phyloP scores from a whole-genome alignment of 208 protist species.

The Trypanosoma melophagium region DNA sequence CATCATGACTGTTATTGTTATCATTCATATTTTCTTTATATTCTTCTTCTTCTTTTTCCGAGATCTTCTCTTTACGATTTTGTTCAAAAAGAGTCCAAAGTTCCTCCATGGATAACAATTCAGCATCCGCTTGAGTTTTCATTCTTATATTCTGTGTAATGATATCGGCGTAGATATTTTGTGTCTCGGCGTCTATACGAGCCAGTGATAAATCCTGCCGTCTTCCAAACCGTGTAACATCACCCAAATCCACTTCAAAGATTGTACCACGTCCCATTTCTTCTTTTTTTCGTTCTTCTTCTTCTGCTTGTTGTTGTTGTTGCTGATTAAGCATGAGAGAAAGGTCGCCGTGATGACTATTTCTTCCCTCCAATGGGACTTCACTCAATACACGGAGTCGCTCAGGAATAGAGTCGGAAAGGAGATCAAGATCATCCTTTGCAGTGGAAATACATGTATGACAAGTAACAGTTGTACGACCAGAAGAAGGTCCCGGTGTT shows the following conservation, averaged over 20 bases:
- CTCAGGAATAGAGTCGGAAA: conserved; percentile 23
- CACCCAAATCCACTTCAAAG: conserved; percentile 48
- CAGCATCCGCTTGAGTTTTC: conserved; percentile 37
- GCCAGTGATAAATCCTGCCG: conserved; percentile 55
- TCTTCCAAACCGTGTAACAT: conserved; percentile 53
- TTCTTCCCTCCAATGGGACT: not conserved
- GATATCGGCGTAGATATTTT: conserved; percentile 36
- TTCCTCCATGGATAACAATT: conserved; percentile 32
- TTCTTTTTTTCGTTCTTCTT: conserved; percentile 2
- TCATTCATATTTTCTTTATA: conserved; percentile 2
- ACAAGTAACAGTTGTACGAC: conserved; percentile 2
- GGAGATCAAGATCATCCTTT: conserved; percentile 24
- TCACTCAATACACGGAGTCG: conserved; percentile 1
- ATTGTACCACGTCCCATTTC: conserved; percentile 30
- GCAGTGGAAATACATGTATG: not conserved
- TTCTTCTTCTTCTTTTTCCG: not conserved
- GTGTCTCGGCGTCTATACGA: conserved; percentile 51
- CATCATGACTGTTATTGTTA: too few relatives aligned
- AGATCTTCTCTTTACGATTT: not conserved
- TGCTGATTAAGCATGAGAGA: too few relatives aligned
- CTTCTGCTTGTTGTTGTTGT: not conserved
- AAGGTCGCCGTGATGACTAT: too few relatives aligned
- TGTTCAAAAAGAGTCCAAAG: conserved; percentile 28
- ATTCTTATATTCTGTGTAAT: conserved; percentile 42
- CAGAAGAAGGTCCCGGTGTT: conserved; percentile 6